Percentiles rank a stretch among this genome's conserved stretches.
Evolutionary conservation across 768 basidiomycete genomes (phyloP).

Genomic region (Lentinula raphanica): DNA sequence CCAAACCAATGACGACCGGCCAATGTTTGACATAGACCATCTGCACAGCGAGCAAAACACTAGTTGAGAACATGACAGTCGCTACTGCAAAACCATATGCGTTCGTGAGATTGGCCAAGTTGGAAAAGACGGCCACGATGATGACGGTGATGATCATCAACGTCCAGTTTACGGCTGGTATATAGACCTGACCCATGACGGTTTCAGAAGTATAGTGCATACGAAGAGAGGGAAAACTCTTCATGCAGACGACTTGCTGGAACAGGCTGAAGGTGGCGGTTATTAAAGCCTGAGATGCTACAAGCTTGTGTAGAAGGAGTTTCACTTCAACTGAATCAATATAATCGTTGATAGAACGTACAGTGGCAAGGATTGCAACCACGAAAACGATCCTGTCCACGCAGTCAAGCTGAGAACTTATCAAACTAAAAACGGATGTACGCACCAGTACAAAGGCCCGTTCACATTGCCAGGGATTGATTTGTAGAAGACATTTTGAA

Average conservation of each 20-base stretch:
- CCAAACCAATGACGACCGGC: conserved; percentile 35
- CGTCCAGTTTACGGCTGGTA: conserved; percentile 57
- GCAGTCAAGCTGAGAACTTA: not conserved
- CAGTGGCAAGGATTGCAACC: conserved; percentile 61
- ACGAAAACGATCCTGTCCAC: conserved; percentile 52
- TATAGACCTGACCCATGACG: conserved; percentile 61
- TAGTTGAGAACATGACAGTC: conserved; percentile 62
- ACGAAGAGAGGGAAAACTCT: conserved; percentile 50
- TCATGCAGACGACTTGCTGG: conserved; percentile 63
- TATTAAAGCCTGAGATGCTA: conserved; percentile 66
- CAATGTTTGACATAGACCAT: conserved; percentile 51
- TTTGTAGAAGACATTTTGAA: conserved; percentile 56
- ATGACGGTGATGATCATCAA: conserved; percentile 50
- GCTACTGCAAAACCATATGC: conserved; percentile 63
- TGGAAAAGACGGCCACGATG: conserved; percentile 53
- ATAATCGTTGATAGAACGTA: conserved; percentile 21
- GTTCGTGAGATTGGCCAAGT: conserved; percentile 49
- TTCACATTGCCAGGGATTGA: conserved; percentile 54
- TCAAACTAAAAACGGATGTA: not conserved
- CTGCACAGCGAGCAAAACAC: conserved; percentile 49
- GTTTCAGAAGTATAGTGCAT: conserved; percentile 58
- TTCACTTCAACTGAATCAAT: not conserved
- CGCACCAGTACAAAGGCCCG: conserved; percentile 57
- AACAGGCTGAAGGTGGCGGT: conserved; percentile 59
- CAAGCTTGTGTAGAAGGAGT: conserved; percentile 28